Conservation (phyloP, 352 stramenopile species). For the Phytopythium oedochilum region DNA sequence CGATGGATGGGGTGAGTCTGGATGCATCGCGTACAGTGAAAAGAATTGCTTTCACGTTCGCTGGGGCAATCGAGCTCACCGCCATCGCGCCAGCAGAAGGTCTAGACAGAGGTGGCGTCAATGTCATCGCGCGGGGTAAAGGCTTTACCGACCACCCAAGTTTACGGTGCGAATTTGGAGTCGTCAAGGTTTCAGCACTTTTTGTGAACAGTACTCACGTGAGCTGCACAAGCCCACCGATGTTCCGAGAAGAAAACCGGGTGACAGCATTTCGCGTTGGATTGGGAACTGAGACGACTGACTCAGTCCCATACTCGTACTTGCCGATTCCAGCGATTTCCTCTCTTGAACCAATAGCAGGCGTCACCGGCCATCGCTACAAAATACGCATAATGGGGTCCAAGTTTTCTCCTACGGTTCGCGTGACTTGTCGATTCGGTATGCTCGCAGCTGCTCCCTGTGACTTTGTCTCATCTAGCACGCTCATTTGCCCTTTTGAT, state of each 20-base stretch:
- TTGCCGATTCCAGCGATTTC: slow-evolving; percentile 18
- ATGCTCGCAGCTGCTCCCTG: background rate
- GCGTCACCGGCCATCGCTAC: slow-evolving; percentile 19
- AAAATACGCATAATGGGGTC: slow-evolving; percentile 14
- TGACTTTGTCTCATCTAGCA: background rate
- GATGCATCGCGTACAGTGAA: slow-evolving; percentile 1
- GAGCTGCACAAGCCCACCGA: slow-evolving; percentile 25
- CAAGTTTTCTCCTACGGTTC: background rate
- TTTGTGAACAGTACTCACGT: slow-evolving; percentile 26
- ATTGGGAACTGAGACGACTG: slow-evolving; percentile 17
- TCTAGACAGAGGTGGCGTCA: slow-evolving; percentile 22
- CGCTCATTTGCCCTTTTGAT: background rate
- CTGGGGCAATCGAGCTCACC: slow-evolving; percentile 27
- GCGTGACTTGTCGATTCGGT: background rate
- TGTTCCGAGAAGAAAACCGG: slow-evolving; percentile 9
- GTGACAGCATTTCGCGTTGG: slow-evolving; percentile 17
- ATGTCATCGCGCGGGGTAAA: slow-evolving; percentile 21
- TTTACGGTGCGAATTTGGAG: slow-evolving; percentile 32
- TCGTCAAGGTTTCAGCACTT: slow-evolving; percentile 9
- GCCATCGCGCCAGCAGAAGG: slow-evolving; percentile 14
- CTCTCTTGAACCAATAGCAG: slow-evolving; percentile 15
- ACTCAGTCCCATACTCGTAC: slow-evolving; percentile 25
- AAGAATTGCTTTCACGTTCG: slow-evolving; percentile 29
- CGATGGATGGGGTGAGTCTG: background rate
- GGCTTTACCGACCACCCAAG: slow-evolving; percentile 27